phyloP scores from a whole-genome alignment of 768 basidiomycete species.

The Mycena filopes region DNA sequence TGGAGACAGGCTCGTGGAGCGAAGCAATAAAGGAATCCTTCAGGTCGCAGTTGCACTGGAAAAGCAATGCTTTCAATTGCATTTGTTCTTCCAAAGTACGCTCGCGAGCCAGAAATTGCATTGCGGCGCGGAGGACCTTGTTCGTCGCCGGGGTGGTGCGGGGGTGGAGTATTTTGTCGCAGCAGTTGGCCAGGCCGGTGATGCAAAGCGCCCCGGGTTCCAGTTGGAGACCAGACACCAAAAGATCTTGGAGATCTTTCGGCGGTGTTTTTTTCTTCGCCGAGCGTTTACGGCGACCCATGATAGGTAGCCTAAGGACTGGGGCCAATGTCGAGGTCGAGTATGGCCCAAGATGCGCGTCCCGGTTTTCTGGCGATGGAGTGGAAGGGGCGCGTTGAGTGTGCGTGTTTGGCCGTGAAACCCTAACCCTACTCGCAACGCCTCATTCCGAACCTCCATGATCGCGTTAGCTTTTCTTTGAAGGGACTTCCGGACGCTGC shows the following conservation, averaged over 20 bases:
- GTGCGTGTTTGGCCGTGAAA: too few species aligned
- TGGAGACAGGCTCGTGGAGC: slow-evolving; percentile 7
- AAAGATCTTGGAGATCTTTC: slow-evolving; percentile 1
- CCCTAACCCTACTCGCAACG: too few species aligned
- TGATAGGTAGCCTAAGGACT: neutral
- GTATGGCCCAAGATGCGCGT: neutral
- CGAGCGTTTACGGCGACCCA: neutral
- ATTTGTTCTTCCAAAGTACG: slow-evolving; percentile 11
- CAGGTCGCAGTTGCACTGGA: slow-evolving; percentile 11
- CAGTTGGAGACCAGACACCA: slow-evolving; percentile 6
- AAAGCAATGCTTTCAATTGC: neutral
- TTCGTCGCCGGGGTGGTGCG: neutral
- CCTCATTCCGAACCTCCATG: neutral
- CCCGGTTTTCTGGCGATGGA: too few species aligned
- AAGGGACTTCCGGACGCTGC: too few species aligned
- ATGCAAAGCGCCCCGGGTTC: slow-evolving; percentile 14
- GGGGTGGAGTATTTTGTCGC: slow-evolving; percentile 8
- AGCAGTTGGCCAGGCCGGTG: slow-evolving; percentile 6
- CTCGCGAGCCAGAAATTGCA: slow-evolving; percentile 10
- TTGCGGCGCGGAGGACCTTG: slow-evolving; percentile 4
- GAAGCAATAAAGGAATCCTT: neutral
- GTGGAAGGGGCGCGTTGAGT: too few species aligned
- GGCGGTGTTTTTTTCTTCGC: neutral
- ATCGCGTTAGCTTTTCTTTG: too few species aligned
- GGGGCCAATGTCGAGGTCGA: neutral